Conservation (phyloP, 306 rosid species). For the Glycine tomentella region DNA sequence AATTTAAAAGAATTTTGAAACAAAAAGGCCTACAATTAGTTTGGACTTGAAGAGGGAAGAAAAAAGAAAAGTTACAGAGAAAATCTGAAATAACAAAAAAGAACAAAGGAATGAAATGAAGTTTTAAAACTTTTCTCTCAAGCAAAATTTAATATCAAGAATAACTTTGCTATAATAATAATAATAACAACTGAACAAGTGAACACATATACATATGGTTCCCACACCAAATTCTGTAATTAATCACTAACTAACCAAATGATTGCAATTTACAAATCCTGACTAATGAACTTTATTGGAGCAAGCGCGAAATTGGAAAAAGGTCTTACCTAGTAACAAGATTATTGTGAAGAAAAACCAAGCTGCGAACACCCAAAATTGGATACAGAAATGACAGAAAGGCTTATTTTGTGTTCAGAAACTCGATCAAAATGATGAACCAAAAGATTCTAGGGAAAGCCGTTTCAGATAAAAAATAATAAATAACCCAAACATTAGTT, state of each 20-base stretch:
- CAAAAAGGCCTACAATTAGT: neutral
- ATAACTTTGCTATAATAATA: neutral
- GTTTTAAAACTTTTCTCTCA: neutral
- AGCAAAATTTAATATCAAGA: neutral
- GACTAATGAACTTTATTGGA: constrained; percentile 32
- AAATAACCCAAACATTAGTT: constrained; percentile 36
- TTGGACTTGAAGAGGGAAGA: neutral
- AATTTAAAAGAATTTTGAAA: neutral
- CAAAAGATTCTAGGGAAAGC: constrained; percentile 40
- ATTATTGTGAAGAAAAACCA: constrained; percentile 22
- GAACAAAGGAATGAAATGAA: neutral
- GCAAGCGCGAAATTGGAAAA: constrained; percentile 34
- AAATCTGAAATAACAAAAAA: neutral
- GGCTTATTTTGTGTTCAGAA: constrained; percentile 34
- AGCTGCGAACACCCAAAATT: constrained; percentile 42
- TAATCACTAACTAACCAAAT: constrained; percentile 24
- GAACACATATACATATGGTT: neutral
- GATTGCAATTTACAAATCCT: constrained; percentile 36
- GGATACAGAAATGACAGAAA: constrained; percentile 41
- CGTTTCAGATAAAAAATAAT: constrained; percentile 9
- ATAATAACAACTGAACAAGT: neutral
- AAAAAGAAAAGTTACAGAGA: neutral
- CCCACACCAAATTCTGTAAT: constrained; percentile 1
- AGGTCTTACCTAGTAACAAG: neutral
- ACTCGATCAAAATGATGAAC: constrained; percentile 37